Percentiles rank a stretch among this genome's conserved stretches.
phyloP scores from a whole-genome alignment of 371 early-diverging fungal genomes.

The Scutellospora calospora region DNA sequence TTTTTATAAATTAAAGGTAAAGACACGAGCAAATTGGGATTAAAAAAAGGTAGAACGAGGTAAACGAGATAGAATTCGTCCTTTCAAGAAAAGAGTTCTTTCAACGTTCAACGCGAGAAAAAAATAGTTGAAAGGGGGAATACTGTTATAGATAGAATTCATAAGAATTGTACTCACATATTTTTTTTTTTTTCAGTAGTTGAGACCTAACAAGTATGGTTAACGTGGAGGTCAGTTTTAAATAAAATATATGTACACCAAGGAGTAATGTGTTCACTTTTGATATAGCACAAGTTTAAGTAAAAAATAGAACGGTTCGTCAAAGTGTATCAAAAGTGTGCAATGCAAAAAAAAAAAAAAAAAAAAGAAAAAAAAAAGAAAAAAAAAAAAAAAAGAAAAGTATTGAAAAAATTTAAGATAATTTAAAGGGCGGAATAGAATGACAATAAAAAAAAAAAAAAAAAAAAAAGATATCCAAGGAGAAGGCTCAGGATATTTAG shows the following conservation, averaged over 20 bases:
- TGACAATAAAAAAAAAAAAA: background rate
- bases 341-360: background rate
- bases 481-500: background rate
- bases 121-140: no score
- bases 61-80: background rate
- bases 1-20: background rate
- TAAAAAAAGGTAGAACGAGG: no score
- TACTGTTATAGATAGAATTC: background rate
- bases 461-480: background rate
- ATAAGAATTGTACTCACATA: background rate
- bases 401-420: no score
- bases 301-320: background rate
- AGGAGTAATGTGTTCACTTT: background rate
- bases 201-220: background rate
- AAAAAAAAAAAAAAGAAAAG: background rate
- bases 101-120: background rate
- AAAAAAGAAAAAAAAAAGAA: background rate
- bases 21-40: background rate
- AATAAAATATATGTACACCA: no score
- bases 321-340: background rate
- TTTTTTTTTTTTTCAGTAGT: background rate
- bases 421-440: background rate
- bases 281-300: no score
- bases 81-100: background rate
- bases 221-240: background rate